Conservation (phyloP, 176 grass and related monocot genomes). For the Raddia guianensis region DNA sequence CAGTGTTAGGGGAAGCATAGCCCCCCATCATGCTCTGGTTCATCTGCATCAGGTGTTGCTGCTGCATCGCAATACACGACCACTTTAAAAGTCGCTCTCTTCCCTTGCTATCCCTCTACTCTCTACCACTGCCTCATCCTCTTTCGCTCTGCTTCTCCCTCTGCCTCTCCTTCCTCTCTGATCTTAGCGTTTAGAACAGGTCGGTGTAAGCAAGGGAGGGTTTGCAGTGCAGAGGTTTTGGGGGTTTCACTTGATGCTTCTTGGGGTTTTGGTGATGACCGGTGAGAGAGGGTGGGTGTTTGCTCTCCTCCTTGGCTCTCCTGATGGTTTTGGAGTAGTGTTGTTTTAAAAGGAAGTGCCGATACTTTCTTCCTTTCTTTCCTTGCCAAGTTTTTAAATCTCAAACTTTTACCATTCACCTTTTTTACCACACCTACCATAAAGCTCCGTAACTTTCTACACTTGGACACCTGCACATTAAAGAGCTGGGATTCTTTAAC, state of each 20-base stretch:
- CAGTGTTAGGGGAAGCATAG: conserved; percentile 69
- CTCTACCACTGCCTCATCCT: conserved; percentile 30
- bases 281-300: conserved; percentile 1
- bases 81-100: conserved; percentile 31
- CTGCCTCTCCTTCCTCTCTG: conserved; percentile 39
- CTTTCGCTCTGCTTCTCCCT: conserved; percentile 22
- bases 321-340: conserved; percentile 30
- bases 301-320: conserved; percentile 22
- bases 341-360: conserved; percentile 33
- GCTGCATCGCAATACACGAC: conserved; percentile 57
- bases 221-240: background rate
- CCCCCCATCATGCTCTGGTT: conserved; percentile 94
- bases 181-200: conserved; percentile 39
- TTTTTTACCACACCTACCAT: background rate
- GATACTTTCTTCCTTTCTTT: background rate
- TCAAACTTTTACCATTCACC: background rate
- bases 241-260: conserved; percentile 16
- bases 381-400: background rate
- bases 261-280: conserved; percentile 47
- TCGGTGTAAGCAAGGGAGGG: conserved; percentile 16
- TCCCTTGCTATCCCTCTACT: background rate
- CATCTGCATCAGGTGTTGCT: conserved; percentile 97
- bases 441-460: conserved; percentile 43
- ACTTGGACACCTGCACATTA: conserved; percentile 16
- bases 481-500: conserved; percentile 46